Conservation (phyloP, 164 flowering plant species). For the Houttuynia cordata region DNA sequence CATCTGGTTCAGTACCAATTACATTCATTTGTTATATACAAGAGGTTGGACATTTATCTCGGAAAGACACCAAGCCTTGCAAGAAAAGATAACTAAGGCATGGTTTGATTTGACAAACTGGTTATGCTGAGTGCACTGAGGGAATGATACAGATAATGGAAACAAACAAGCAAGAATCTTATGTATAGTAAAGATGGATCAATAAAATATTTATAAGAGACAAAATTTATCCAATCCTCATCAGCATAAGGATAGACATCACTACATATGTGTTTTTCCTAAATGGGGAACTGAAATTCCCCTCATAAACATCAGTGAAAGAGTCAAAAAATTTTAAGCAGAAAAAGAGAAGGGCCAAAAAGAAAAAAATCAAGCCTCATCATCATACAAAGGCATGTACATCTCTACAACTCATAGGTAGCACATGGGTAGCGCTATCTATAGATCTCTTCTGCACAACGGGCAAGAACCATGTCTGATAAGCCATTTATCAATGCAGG, state of each 20-base stretch:
- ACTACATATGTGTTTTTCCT: neutral
- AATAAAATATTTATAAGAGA: neutral
- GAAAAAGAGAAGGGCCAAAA: neutral
- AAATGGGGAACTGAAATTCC: neutral
- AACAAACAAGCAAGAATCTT: neutral
- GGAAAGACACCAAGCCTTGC: neutral
- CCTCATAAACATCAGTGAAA: neutral
- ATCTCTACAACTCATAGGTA: constrained; percentile 12
- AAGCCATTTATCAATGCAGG: constrained; percentile 92
- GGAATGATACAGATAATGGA: neutral
- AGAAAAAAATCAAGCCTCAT: constrained; percentile 1
- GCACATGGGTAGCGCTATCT: constrained; percentile 9
- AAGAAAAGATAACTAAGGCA: neutral
- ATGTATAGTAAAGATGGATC: neutral
- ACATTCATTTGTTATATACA: too few relatives aligned
- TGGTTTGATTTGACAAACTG: neutral
- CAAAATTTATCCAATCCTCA: neutral
- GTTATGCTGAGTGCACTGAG: neutral
- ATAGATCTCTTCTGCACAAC: constrained; percentile 79
- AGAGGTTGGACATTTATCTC: neutral
- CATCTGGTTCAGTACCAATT: neutral
- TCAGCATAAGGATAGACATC: neutral
- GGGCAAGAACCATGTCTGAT: constrained; percentile 82
- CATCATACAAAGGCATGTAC: constrained; percentile 1
- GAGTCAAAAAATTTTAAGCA: neutral